phyloP scores from a whole-genome alignment of 371 early-diverging fungal genomes.

The Rhizoclosmatium hyalinum region DNA sequence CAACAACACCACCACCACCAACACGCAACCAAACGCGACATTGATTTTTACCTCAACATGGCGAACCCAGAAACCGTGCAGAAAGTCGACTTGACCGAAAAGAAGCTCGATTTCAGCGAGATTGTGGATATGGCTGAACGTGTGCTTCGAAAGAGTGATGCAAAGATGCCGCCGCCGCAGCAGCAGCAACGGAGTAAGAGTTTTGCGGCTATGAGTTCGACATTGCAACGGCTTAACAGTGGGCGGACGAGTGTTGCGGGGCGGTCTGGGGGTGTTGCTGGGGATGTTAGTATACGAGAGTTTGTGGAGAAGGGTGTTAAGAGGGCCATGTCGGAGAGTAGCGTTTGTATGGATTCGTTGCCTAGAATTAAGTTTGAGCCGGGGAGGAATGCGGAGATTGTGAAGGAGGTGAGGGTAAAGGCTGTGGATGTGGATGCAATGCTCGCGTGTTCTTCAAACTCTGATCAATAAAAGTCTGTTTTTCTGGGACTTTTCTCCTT shows the following conservation, averaged over 20 bases:
- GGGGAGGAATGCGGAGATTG: slow-evolving; percentile 1
- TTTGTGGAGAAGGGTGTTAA: not conserved
- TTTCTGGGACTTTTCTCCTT: not conserved
- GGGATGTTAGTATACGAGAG: slow-evolving; percentile 5
- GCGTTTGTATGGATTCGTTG: not conserved
- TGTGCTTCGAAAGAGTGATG: not conserved
- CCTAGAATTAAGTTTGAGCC: not conserved
- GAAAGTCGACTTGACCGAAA: not conserved
- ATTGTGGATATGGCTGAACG: slow-evolving; percentile 12
- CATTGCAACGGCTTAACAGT: not conserved
- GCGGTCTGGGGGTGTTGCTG: not conserved
- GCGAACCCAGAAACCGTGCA: not conserved
- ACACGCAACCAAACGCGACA: slow-evolving; percentile 10
- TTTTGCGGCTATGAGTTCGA: not conserved
- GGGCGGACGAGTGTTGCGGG: not conserved
- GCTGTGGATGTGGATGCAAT: slow-evolving; percentile 6
- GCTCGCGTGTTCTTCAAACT: not conserved
- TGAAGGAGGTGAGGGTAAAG: slow-evolving; percentile 5
- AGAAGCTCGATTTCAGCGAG: slow-evolving; percentile 19
- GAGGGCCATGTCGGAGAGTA: not conserved
- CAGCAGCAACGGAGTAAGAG: not conserved
- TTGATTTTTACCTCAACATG: slow-evolving; percentile 18
- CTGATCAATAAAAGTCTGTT: not conserved
- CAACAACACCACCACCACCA: not conserved
- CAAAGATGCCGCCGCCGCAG: not conserved